Base-by-base conservation (phyloP, 768 basidiomycete genomes). In the Guyanaporus albipodus region DNA sequence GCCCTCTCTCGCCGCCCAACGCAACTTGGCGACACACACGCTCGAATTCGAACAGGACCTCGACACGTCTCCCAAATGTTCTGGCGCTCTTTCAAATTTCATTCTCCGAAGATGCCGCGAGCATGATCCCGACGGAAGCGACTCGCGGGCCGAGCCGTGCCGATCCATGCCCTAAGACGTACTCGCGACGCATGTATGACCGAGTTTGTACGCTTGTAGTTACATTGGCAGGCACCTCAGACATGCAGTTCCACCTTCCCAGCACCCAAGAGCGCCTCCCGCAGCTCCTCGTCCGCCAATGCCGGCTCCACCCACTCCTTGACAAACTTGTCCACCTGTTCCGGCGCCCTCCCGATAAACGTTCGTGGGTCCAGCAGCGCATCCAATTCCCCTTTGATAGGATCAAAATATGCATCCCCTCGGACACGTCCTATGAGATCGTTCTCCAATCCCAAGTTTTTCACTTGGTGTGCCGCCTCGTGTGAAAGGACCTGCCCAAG, bases 401-500 rank as follows among this genome's bases (percentile, higher is more conserved):
- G 82, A 63, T 85, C 81, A 65, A 98, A 98, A 74, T 94, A 98
- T n/a, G 75, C 52, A 61, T 94, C 87, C 35, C 68, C 68, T 47
- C 78, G 78, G 50, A 98, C 79, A 39, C 96, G 82, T 41, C 87
- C 87, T 60, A 99, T 93, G 26, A 99, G 75, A 67, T 99, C 95
- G 68, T 99, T 98, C 70, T 92, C 88, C 17, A 90, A 77, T 4
- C 96, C 96, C 44, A 95, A 80, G 47, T 93, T 77, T 70, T 98
- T 99, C 53, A 98, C 96, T 62, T 93, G 92, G 50, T 87, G 76
- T 0, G 83, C 93, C 0, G 96, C 95, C 69, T 97, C 85, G 62
- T 99, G 96, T 10, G 91, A 94, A 12, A 98, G 77, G 10, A 97
- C 89, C 83, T 87, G 46, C 43, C n/a, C 42, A 39, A 34, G 18